Conservation (phyloP, 2,329 filamentous ascomycete genomes). For the Epichloe elymi region DNA sequence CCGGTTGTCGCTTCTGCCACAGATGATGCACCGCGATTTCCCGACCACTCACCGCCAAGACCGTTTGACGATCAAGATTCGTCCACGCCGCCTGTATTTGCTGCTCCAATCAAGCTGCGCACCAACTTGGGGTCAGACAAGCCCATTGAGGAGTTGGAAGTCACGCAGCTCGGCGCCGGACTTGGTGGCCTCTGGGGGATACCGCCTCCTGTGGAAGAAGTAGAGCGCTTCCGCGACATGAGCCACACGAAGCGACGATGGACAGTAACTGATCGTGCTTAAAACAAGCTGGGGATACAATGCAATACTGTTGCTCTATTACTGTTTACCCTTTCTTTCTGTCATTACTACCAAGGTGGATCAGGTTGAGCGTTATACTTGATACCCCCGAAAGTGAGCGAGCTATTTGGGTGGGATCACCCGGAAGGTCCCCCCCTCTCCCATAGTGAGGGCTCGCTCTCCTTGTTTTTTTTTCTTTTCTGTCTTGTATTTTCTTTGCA, state of each 20-base stretch:
- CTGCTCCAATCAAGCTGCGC: constrained; percentile 23
- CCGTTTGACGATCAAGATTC: constrained; percentile 2
- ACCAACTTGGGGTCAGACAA: constrained; percentile 19
- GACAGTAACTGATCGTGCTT: constrained; percentile 38
- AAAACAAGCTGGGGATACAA: not conserved
- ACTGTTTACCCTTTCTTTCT: no score
- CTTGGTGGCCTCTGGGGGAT: constrained; percentile 33
- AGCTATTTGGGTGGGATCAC: not conserved
- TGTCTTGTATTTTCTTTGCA: not conserved
- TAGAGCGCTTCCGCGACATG: constrained; percentile 32
- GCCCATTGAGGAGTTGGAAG: constrained; percentile 17
- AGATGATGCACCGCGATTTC: constrained; percentile 6
- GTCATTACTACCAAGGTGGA: not conserved
- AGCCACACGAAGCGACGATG: constrained; percentile 38
- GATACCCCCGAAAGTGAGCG: not conserved
- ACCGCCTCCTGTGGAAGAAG: constrained; percentile 29
- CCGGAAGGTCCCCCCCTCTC: no score
- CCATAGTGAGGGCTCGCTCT: no score
- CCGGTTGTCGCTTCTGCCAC: not conserved
- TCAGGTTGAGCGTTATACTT: not conserved
- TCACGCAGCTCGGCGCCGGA: constrained; percentile 24
- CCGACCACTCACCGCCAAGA: constrained; percentile 4
- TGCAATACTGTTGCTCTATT: not conserved
- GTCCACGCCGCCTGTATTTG: constrained; percentile 16
- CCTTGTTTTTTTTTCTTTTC: not conserved